Percentiles rank a stretch among this genome's conserved stretches.
Evolutionary conservation across 2,329 filamentous ascomycete species (phyloP).

Genomic region (Neonectria neomacrospora): DNA sequence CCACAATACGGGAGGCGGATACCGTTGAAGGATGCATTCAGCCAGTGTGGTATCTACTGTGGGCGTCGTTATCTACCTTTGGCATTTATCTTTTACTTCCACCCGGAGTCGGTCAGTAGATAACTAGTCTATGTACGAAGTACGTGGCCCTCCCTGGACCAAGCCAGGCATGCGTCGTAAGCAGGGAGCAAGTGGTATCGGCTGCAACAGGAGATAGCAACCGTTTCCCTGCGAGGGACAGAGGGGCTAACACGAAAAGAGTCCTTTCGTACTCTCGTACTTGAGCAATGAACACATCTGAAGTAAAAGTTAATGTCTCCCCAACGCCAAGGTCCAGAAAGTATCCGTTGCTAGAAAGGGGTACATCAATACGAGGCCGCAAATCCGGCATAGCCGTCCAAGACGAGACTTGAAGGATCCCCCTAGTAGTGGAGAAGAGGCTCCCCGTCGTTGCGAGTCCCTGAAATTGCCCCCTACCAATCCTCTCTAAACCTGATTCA

Average conservation of each 20-base stretch:
- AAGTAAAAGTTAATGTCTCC: background rate
- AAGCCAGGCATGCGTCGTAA: constrained; percentile 13
- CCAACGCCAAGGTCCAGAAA: background rate
- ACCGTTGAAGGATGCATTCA: background rate
- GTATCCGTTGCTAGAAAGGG: background rate
- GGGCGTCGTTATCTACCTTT: constrained; percentile 9
- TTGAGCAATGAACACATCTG: background rate
- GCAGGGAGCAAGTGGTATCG: constrained; percentile 19
- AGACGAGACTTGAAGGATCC: background rate
- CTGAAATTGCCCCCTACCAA: constrained; percentile 30
- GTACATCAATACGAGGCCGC: constrained; percentile 7
- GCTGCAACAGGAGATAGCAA: background rate
- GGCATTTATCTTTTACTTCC: background rate
- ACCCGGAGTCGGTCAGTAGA: background rate
- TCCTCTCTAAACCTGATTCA: constrained; percentile 22
- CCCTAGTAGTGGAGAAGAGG: constrained; percentile 7
- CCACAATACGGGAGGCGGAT: background rate
- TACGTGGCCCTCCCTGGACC: background rate
- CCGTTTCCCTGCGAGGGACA: background rate
- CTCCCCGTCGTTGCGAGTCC: constrained; percentile 23
- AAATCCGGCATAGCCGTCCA: constrained; percentile 3
- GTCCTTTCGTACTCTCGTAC: no score
- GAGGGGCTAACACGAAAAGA: no score
- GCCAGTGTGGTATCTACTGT: background rate
- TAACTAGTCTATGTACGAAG: no score